phyloP scores from a whole-genome alignment of 495 filamentous ascomycete species.

The Penicillium manginii region DNA sequence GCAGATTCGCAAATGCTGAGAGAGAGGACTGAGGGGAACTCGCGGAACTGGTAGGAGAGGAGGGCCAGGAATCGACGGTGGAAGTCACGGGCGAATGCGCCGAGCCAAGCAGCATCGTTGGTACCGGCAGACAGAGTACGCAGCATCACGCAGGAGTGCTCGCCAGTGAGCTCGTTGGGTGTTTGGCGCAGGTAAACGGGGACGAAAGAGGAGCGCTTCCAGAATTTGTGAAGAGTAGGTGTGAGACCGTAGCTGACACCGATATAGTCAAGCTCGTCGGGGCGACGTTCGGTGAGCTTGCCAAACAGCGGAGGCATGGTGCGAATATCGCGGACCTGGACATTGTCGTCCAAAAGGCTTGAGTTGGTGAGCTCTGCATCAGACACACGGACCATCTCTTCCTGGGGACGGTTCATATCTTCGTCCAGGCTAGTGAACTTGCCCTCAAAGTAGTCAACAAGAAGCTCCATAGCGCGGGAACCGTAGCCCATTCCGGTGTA shows the following conservation, averaged over 20 bases:
- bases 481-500: constrained; percentile 96
- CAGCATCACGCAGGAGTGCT: constrained; percentile 98
- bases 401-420: constrained; percentile 46
- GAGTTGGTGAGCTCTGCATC: constrained; percentile 80
- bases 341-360: constrained; percentile 80
- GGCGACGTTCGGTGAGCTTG: constrained; percentile 80
- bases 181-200: constrained; percentile 97
- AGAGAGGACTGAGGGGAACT: constrained; percentile 79
- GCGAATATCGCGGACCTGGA: constrained; percentile 87
- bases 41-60: constrained; percentile 88
- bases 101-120: constrained; percentile 79
- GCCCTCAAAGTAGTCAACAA: constrained; percentile 92
- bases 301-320: constrained; percentile 93
- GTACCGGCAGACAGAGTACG: constrained; percentile 64
- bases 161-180: constrained; percentile 91
- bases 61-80: constrained; percentile 86
- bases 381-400: constrained; percentile 76
- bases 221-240: constrained; percentile 88
- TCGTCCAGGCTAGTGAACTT: constrained; percentile 86
- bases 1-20: constrained; percentile 90
- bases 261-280: constrained; percentile 83
- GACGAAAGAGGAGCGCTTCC: constrained; percentile 83
- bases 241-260: constrained; percentile 97
- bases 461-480: constrained; percentile 79
- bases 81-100: constrained; percentile 90